Percentiles rank a stretch among this genome's conserved stretches.
Evolutionary conservation across 345 rosid genomes (phyloP).

Genomic region (Tarenaya hassleriana): DNA sequence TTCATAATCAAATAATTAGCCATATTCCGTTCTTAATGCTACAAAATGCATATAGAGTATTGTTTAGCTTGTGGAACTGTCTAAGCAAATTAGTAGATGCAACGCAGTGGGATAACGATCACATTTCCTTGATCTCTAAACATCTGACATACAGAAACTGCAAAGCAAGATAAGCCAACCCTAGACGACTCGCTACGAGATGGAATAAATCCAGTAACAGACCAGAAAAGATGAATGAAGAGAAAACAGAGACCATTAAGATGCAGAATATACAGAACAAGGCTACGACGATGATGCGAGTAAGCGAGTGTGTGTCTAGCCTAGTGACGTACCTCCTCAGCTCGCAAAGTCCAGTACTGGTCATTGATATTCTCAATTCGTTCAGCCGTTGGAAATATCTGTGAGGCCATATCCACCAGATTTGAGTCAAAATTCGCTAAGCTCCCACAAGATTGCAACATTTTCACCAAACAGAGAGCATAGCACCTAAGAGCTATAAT

Average conservation of each 20-base stretch:
- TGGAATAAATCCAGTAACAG: background rate
- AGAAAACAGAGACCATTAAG: background rate
- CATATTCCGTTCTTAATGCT: background rate
- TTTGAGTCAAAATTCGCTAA: constrained; percentile 3
- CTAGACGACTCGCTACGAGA: background rate
- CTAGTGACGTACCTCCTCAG: constrained; percentile 69
- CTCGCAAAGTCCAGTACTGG: constrained; percentile 93
- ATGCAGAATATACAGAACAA: constrained; percentile 5
- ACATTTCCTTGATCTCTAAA: background rate
- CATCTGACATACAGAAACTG: constrained; percentile 5
- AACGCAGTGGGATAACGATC: constrained; percentile 1
- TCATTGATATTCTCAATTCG: constrained; percentile 93
- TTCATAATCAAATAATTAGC: constrained; percentile 13
- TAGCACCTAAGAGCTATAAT: background rate
- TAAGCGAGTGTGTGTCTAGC: constrained; percentile 15
- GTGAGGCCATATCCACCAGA: constrained; percentile 27
- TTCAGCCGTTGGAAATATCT: constrained; percentile 80
- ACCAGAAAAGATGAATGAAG: background rate
- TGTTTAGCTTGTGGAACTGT: background rate
- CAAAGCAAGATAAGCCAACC: too few species aligned
- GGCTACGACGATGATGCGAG: background rate
- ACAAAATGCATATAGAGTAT: constrained; percentile 2
- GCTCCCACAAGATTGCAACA: constrained; percentile 9
- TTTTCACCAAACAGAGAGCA: constrained; percentile 1
- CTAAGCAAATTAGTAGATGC: background rate